Evolutionary conservation across 495 filamentous ascomycete species (phyloP), one percentile per base, ranked within the genome.

Genomic region (Elaphomyces granulatus): DNA sequence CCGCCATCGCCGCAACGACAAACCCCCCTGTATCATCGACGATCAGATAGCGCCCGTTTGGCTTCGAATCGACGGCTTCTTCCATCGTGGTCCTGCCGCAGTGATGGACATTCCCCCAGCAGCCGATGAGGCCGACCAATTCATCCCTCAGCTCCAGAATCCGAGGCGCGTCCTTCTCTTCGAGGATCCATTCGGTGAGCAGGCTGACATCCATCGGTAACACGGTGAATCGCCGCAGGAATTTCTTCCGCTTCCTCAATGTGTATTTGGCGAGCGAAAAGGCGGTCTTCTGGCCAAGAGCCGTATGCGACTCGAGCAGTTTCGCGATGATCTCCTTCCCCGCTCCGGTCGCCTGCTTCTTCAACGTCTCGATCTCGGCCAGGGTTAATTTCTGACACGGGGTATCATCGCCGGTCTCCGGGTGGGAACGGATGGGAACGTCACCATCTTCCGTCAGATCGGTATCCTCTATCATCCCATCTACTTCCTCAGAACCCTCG

Each of bases 201-300:
- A 69, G 62, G 4, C 77, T 69, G 20, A 93, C 77, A 43, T 94
- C 87, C 52, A 96, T 50, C 0, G 85, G 87, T 18, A 88, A 60
- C 0, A 87, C 71, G 1, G 80, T 87, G 45, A 98, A 95, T 15
- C 86, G 66, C 44, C 77, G 74, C 44, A 94, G 71, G 52, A 92
- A 96, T 62, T 98, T 98, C 55, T 78, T 88, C 31, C 80, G 78
- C 66, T 98, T 98, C 15, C 90, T 72, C 12, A 96, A 63, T 34
- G 86, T 92, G 53, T 98, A 98, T 55, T 98, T 98, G 16, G 87
- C 86, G 15, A 94, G 63, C 4, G 83, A 85, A 57, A 93, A 98
- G 2, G 79, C 72, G 0, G 90, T 95, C 65, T 96, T 98, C 64
- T 98, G 80, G 45, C 92, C 86, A 19, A 96, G 63, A 0, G 79